These are phyloP conservation scores for Arthroderma sp. DNA, from an alignment of 2,329 filamentous ascomycete genomes.

Conservation along the genomic window DNA sequence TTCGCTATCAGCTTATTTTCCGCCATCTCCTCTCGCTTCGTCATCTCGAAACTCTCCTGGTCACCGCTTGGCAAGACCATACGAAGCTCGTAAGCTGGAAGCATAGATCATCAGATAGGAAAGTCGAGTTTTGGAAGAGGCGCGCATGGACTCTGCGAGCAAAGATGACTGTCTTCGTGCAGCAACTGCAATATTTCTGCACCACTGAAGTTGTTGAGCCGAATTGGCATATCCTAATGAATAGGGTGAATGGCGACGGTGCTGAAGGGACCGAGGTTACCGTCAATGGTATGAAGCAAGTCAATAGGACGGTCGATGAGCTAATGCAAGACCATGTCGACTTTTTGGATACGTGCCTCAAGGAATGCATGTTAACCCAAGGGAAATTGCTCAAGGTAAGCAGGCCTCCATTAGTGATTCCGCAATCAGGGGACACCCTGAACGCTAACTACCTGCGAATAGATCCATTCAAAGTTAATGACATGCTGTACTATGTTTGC, in stretches of 20 bases:
- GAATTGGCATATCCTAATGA: slow-evolving; percentile 91
- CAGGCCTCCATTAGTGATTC: not conserved
- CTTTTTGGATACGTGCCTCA: slow-evolving; percentile 92
- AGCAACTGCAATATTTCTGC: slow-evolving; percentile 93
- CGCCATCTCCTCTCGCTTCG: slow-evolving; percentile 82
- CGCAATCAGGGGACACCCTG: not conserved
- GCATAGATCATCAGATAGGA: slow-evolving; percentile 58
- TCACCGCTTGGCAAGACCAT: slow-evolving; percentile 80
- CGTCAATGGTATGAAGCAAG: slow-evolving; percentile 31
- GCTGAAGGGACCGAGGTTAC: slow-evolving; percentile 26
- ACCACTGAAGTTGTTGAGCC: slow-evolving; percentile 95
- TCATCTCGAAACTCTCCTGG: slow-evolving; percentile 76
- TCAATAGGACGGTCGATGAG: slow-evolving; percentile 81
- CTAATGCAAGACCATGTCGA: slow-evolving; percentile 98
- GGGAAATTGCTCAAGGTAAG: slow-evolving; percentile 78
- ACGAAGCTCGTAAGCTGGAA: slow-evolving; percentile 70
- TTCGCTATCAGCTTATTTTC: slow-evolving; percentile 90
- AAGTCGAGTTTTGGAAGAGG: slow-evolving; percentile 83
- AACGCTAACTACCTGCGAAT: slow-evolving; percentile 6
- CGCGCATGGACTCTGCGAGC: slow-evolving; percentile 82
- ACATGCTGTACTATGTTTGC: slow-evolving; percentile 92
- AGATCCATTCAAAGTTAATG: slow-evolving; percentile 97
- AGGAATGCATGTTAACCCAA: slow-evolving; percentile 98
- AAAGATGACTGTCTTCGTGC: slow-evolving; percentile 92
- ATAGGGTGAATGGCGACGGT: slow-evolving; percentile 53